These are phyloP conservation scores for Polyporus tsugae DNA, from an alignment of 1,284 basidiomycete species.

Conservation along the genomic window DNA sequence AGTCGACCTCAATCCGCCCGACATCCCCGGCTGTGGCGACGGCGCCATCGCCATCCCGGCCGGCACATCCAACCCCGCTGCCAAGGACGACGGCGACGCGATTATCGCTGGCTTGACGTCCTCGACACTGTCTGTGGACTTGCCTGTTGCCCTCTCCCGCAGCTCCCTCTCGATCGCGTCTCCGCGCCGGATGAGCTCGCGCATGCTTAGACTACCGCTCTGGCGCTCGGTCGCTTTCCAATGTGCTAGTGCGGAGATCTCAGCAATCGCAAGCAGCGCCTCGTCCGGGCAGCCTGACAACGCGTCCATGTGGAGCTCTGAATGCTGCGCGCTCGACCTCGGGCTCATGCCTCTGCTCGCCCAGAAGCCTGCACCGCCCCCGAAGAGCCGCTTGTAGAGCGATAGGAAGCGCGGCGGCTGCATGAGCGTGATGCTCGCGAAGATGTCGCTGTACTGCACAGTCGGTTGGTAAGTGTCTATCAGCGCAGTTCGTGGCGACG, in stretches of 20 bases:
- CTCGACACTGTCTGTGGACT: slow-evolving; percentile 23
- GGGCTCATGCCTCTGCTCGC: slow-evolving; percentile 41
- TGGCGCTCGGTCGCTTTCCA: slow-evolving; percentile 74
- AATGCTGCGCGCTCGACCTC: slow-evolving; percentile 40
- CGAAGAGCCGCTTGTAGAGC: slow-evolving; percentile 69
- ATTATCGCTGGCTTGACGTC: slow-evolving; percentile 30
- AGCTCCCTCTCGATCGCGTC: slow-evolving; percentile 72
- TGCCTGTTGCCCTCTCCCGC: slow-evolving; percentile 42
- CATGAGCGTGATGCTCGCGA: slow-evolving; percentile 68
- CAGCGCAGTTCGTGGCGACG: slow-evolving; percentile 2
- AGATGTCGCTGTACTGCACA: slow-evolving; percentile 76
- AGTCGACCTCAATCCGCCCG: slow-evolving; percentile 47
- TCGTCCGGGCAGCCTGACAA: slow-evolving; percentile 80
- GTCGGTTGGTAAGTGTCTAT: slow-evolving; percentile 6
- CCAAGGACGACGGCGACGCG: slow-evolving; percentile 15
- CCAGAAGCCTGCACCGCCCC: slow-evolving; percentile 48
- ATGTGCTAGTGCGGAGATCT: slow-evolving; percentile 74
- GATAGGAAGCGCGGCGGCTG: slow-evolving; percentile 70
- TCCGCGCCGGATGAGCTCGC: slow-evolving; percentile 73
- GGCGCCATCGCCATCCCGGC: slow-evolving; percentile 30
- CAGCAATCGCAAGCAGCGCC: slow-evolving; percentile 77
- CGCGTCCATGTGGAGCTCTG: slow-evolving; percentile 63
- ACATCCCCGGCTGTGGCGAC: slow-evolving; percentile 42
- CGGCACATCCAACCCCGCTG: slow-evolving; percentile 25
- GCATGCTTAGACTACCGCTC: slow-evolving; percentile 70